Evolutionary conservation across 1,139 yeast genomes (phyloP), one percentile per base, ranked within the genome.

Genomic region (Suhomyces atakaporum): DNA sequence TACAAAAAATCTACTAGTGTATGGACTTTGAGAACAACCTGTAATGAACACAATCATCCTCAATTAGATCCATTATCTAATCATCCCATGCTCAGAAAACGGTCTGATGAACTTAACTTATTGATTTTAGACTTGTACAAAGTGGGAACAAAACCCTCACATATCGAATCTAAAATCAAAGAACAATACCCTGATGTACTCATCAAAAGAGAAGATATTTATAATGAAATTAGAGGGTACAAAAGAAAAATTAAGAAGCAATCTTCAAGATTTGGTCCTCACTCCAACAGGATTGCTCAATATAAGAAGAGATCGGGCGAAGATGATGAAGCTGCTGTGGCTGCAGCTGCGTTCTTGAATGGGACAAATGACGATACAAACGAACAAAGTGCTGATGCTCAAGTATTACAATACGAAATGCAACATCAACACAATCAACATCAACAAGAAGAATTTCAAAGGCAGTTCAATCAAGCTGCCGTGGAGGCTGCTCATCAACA

Each of bases 21-120:
- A 33, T 77, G 82, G 82, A 70, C 77, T 9, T 61, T 77, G 38
- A 67, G 73, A 42, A 75, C 78, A 13, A 73, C 79, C 14, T 73
- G 79, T 46, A 74, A 75, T 54, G 79, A 73, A 49, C 81, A 77
- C 56, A 77, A 77, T 51, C 82, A 77, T 51, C 79, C 80, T 13
- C 79, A 75, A 51, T 64, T 76, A 46, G 80, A 75, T 47, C 81
- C 81, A 6, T 62, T 76, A 40, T 63, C 73, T 21, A 75, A 73
- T 52, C 79, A 75, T 53, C 81, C 81, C 13, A 75, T 76, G 79
- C 63, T 76, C 44, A 66, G 81, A 45, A 76, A 76, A 53, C 58
- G 81, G 31, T 66, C 75, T 13, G 76, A 72, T 47, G 78, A 75
- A 53, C 70, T 76, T 47, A 76, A 76, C 51, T 58, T 69, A 45